Evolutionary conservation across 257 asterid species (phyloP).

Genomic region (Solanum etuberosum): DNA sequence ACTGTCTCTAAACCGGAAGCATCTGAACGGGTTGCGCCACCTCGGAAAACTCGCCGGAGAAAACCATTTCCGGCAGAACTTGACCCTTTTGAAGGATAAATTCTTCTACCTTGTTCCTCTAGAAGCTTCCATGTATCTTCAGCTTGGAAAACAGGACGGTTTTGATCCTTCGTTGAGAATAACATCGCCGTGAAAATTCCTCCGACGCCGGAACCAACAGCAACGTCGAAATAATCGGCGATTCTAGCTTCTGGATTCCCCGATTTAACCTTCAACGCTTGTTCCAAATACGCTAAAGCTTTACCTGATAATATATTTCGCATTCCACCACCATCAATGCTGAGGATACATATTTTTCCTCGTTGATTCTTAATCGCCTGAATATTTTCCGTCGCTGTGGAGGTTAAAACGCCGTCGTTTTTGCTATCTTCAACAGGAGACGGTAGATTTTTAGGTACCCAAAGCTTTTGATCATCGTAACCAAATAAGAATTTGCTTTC

Average conservation of each 20-base stretch:
- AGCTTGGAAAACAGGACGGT: slow-evolving; percentile 60
- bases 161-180: slow-evolving; percentile 49
- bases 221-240: slow-evolving; percentile 91
- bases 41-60: slow-evolving; percentile 37
- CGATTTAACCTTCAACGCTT: slow-evolving; percentile 60
- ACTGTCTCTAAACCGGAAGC: slow-evolving; percentile 45
- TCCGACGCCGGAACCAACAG: slow-evolving; percentile 88
- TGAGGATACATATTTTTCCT: slow-evolving; percentile 75
- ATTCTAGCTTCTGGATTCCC: slow-evolving; percentile 71
- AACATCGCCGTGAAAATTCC: slow-evolving; percentile 92
- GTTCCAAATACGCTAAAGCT: slow-evolving; percentile 70
- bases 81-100: slow-evolving; percentile 22
- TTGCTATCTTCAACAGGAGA: background rate
- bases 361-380: slow-evolving; percentile 51
- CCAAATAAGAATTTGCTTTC: slow-evolving; percentile 92
- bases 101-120: slow-evolving; percentile 53
- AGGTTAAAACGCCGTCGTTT: slow-evolving; percentile 5
- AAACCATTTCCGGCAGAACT: slow-evolving; percentile 24
- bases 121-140: slow-evolving; percentile 88
- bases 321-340: slow-evolving; percentile 94
- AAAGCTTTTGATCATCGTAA: slow-evolving; percentile 70
- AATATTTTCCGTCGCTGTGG: slow-evolving; percentile 11
- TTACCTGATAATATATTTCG: slow-evolving; percentile 61
- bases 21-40: slow-evolving; percentile 15
- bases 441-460: slow-evolving; percentile 55